These are phyloP conservation scores for Solanum virginianum DNA, from an alignment of 257 asterid species.

Conservation along the genomic window DNA sequence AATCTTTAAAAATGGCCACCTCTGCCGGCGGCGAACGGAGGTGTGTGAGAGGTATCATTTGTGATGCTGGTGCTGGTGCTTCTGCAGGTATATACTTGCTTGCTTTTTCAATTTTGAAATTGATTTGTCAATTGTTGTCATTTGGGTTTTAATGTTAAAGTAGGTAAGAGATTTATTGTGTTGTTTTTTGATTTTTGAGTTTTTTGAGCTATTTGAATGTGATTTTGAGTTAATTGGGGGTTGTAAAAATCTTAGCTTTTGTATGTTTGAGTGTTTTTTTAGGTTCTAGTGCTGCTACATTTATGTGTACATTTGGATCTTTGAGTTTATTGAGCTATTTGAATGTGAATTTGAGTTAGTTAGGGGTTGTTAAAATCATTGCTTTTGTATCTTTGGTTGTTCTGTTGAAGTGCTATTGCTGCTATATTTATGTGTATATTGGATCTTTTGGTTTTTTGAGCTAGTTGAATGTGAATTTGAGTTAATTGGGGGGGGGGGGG, in stretches of 20 bases:
- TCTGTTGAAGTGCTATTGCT: slow-evolving; percentile 69
- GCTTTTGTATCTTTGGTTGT: neutral
- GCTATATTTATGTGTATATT: slow-evolving; percentile 75
- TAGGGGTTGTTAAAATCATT: neutral
- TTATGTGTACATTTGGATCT: slow-evolving; percentile 76
- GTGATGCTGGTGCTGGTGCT: slow-evolving; percentile 89
- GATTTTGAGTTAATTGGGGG: neutral
- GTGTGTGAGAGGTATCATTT: slow-evolving; percentile 35
- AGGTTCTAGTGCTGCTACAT: slow-evolving; percentile 95
- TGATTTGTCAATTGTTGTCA: slow-evolving; percentile 25
- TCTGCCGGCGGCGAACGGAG: slow-evolving; percentile 30
- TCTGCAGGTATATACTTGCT: slow-evolving; percentile 52
- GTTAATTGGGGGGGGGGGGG: neutral
- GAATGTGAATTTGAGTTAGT: neutral
- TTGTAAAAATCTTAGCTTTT: neutral
- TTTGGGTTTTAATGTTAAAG: neutral
- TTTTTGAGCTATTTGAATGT: neutral
- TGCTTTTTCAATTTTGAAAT: neutral
- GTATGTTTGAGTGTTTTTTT: neutral
- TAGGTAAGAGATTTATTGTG: slow-evolving; percentile 4
- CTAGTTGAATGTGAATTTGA: neutral
- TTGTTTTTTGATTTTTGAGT: neutral
- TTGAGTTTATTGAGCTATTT: neutral
- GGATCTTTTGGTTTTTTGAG: slow-evolving; percentile 14
- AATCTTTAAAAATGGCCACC: neutral